Base-by-base conservation (phyloP, 805 yeast species). In the Brettanomyces naardenensis region DNA sequence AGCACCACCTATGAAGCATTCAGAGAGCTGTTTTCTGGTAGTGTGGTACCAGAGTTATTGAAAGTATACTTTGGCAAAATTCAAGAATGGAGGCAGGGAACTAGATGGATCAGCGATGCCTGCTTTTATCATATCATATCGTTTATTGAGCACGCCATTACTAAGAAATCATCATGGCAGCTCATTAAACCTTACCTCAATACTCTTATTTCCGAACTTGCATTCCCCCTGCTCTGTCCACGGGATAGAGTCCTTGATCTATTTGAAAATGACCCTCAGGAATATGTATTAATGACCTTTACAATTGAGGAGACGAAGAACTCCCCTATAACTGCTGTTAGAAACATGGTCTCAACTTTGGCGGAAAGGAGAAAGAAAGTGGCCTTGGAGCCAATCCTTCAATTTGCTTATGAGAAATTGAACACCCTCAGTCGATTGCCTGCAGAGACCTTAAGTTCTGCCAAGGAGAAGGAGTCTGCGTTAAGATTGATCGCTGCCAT, bases 201-300 rank as follows among this genome's bases (percentile, higher is more conserved):
- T 35, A 68, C 71, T 5, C 58, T 90, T 22, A 66, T 90, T 26
- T 64, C 79, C 7, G 87, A 81, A 48, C 78, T 92, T 42, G 69
- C 89, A 6, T 88, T 71, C 62, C 96, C 96, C 3, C 58, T 86
- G 37, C 62, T 92, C 36, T 73, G 85, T 47, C 90, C 95, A 7
- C 68, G 72, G 5, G 83, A 81, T 42, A 78, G 74, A 3, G 75
- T 77, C 19, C 63, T 89, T 42, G 95, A 85, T 44, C 60, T 75
- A 18, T 90, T 85, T 61, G 95, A 88, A 44, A 75, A 73, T 44
- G 97, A 90, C 53, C 97, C 97, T 6, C 82, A 75, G 35, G 97
- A 90, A 56, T 92, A 88, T 55, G 83, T 92, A 44, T 89, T 85
- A 59, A 69, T 80, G 47, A 75, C 76, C 31, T 68, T 87, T 49